These are phyloP conservation scores for Russula foetens DNA, from an alignment of 768 basidiomycete species.

Conservation along the genomic window DNA sequence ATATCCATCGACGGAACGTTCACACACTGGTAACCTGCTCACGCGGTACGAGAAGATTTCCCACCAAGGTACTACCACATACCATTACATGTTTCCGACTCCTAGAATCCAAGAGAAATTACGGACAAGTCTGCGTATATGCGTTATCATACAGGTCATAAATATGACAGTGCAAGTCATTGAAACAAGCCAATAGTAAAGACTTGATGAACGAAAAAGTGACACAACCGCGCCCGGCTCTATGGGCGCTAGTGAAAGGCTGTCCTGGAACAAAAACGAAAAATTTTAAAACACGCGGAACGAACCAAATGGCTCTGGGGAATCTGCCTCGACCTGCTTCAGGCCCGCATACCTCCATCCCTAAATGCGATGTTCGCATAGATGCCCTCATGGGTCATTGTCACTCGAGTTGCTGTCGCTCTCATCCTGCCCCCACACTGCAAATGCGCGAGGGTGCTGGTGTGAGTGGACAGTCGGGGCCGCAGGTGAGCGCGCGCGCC, in stretches of 20 bases:
- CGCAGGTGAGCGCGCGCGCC: conserved; percentile 22
- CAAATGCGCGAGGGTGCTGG: conserved; percentile 50
- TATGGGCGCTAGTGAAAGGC: not conserved
- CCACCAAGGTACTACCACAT: not conserved
- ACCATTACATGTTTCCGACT: not conserved
- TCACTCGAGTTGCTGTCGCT: conserved; percentile 82
- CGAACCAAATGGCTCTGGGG: not conserved
- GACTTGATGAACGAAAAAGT: too few species aligned
- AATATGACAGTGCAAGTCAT: not conserved
- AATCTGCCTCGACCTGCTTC: not conserved
- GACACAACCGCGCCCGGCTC: not conserved
- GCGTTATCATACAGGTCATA: not conserved
- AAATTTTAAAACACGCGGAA: not conserved
- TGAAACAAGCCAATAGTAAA: not conserved
- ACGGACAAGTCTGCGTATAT: not conserved
- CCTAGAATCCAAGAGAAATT: not conserved
- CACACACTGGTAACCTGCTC: not conserved
- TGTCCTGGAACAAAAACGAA: not conserved
- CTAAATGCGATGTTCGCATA: not conserved
- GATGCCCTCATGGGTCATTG: conserved; percentile 36
- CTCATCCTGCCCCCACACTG: conserved; percentile 84
- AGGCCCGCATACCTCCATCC: not conserved
- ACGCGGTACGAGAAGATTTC: not conserved
- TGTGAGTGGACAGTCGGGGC: conserved; percentile 26
- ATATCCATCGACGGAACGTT: not conserved